These are phyloP conservation scores for Vinca minor DNA, from an alignment of 257 asterid species.

Conservation along the genomic window DNA sequence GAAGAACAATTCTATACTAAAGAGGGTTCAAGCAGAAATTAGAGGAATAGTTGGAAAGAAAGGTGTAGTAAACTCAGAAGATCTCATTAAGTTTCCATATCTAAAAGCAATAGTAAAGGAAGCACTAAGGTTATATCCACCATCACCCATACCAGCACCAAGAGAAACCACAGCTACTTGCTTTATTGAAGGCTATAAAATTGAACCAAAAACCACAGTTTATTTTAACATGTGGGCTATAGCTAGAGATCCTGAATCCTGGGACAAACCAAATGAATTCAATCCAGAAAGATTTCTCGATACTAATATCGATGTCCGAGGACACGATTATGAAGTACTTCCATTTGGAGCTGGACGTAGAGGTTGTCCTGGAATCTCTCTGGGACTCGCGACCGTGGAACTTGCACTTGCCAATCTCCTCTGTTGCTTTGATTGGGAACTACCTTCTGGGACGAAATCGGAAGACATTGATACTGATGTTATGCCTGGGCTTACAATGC, in stretches of 20 bases:
- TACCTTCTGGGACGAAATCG: constrained; percentile 25
- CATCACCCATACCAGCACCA: constrained; percentile 36
- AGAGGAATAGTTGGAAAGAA: constrained; percentile 4
- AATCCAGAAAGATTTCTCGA: constrained; percentile 37
- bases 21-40: constrained; percentile 15
- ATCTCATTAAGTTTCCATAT: constrained; percentile 25
- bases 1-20: constrained; percentile 7
- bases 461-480: constrained; percentile 32
- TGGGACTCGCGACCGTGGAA: constrained; percentile 38
- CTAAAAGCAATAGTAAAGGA: constrained; percentile 39
- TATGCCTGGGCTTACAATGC: constrained; percentile 42
- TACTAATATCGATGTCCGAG: constrained; percentile 16
- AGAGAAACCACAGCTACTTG: constrained; percentile 24
- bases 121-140: constrained; percentile 33
- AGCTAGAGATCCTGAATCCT: constrained; percentile 35
- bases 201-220: constrained; percentile 31
- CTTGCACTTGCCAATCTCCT: constrained; percentile 39
- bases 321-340: constrained; percentile 28
- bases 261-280: constrained; percentile 33
- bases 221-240: constrained; percentile 44
- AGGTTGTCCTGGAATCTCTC: constrained; percentile 39
- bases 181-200: constrained; percentile 22
- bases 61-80: constrained; percentile 20
- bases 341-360: constrained; percentile 46
- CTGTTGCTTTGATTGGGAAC: constrained; percentile 31